Evolutionary conservation across 345 rosid species (phyloP), one percentile per base, ranked within the genome.

Genomic region (Hibiscus mutabilis): DNA sequence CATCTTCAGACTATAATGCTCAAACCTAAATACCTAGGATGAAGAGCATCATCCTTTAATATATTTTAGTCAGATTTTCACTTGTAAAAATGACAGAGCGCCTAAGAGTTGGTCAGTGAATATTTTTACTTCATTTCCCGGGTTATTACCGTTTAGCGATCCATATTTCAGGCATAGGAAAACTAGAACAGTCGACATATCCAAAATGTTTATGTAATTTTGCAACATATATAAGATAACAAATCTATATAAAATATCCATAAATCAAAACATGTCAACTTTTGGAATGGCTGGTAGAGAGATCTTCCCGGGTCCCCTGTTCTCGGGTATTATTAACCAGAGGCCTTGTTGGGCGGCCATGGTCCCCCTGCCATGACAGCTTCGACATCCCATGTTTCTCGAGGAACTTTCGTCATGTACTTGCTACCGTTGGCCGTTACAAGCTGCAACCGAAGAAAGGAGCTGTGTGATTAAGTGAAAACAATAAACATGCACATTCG

Each of bases 361-460:
- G 89, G 80, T 12, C 75, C 88, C 61, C 96, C 97, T 21, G 91
- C 91, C 98, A 93, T 93, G 15, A 89, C 92, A 3, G 97, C 92
- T 88, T 93, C 97, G 74, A 93, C 87, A 81, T 93, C 96, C 68
- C 79, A 70, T 6, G 80, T 80, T 55, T 80, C 83, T 6, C 97
- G 79, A 6, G 97, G 97, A 51, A 84, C 86, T 56, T 57, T 88
- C 1, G 97, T 89, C 97, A 91, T 85, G 88, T 91, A 91, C 79
- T 76, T 83, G 83, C 97, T 75, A 19, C 98, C 93, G 77, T 70
- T 59, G 6, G 85, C 85, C 0, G 93, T 57, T 24, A 57, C 61
- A 57, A 57, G 61, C 61, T 57, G 25, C 29, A 57, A 24, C 10
- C 31, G 31, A 24, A 24, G 31, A 24, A 57, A 57, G 61, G 61